Evolutionary conservation across 192 early-diverging fungal species (phyloP).

Genomic region (Podila clonocystis): DNA sequence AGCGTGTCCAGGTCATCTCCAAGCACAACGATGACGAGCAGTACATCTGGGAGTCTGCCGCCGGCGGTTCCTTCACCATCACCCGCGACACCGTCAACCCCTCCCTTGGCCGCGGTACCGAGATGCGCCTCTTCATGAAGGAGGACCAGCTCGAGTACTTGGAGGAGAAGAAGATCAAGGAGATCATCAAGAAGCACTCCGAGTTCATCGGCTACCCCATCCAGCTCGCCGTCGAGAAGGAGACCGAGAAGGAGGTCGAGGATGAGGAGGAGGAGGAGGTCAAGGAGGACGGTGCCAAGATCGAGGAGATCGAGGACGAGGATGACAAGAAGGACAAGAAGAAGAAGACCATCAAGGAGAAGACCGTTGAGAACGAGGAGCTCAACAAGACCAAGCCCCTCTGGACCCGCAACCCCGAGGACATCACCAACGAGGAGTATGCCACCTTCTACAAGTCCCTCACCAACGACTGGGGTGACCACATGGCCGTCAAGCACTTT

Average conservation of each 20-base stretch:
- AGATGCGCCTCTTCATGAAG: constrained; percentile 97
- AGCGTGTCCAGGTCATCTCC: constrained; percentile 95
- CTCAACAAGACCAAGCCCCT: constrained; percentile 99
- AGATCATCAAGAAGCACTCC: constrained; percentile 99
- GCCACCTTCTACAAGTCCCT: constrained; percentile 98
- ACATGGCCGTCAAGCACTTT: constrained; percentile 98
- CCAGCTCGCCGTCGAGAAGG: constrained; percentile 95
- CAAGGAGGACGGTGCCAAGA: constrained; percentile 77
- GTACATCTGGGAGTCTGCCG: constrained; percentile 95
- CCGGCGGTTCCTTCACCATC: constrained; percentile 93
- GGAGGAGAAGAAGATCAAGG: constrained; percentile 99
- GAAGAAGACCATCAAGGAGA: constrained; percentile 88
- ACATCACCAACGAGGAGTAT: constrained; percentile 97
- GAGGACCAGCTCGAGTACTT: constrained; percentile 98
- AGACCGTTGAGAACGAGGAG: constrained; percentile 88
- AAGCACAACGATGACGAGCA: constrained; percentile 98
- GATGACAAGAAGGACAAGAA: constrained; percentile 77
- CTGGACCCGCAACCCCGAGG: constrained; percentile 99
- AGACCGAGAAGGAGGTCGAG: constrained; percentile 98
- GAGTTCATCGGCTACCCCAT: constrained; percentile 99
- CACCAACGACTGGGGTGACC: constrained; percentile 99
- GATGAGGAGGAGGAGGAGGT: constrained; percentile 88
- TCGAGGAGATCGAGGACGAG: constrained; percentile 86
- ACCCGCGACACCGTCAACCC: constrained; percentile 92
- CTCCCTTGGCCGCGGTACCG: constrained; percentile 93